A percentile compares a stretch with the other conserved stretches of the same genome.
Conservation (phyloP, 2,329 filamentous ascomycete genomes). For the Teratosphaeriaceae sp. region DNA sequence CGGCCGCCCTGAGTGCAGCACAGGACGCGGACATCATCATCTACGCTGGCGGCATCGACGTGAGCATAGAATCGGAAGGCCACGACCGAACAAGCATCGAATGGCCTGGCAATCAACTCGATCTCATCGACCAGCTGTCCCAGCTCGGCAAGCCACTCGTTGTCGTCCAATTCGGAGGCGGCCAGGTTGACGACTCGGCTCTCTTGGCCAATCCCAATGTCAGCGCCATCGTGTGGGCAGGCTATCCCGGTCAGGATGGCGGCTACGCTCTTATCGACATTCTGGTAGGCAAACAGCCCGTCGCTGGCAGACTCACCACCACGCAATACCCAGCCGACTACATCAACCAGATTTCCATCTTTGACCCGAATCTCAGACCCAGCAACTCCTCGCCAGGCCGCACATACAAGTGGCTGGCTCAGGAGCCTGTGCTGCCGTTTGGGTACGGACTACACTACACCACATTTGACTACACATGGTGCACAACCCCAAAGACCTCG, state of each 20-base stretch:
- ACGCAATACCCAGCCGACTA: constrained; percentile 34
- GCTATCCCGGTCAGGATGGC: constrained; percentile 39
- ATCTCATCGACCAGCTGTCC: constrained; percentile 33
- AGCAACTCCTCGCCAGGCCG: constrained; percentile 31
- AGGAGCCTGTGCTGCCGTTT: constrained; percentile 35
- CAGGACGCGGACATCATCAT: constrained; percentile 16
- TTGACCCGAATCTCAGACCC: constrained; percentile 31
- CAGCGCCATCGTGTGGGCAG: constrained; percentile 37
- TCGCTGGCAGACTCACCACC: constrained; percentile 35
- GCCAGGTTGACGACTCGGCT: constrained; percentile 37
- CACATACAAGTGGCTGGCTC: constrained; percentile 40
- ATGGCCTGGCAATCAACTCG: constrained; percentile 38
- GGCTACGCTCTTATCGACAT: constrained; percentile 37
- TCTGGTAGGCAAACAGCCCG: constrained; percentile 35
- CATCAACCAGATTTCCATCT: constrained; percentile 21
- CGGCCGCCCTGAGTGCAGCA: constrained; percentile 13
- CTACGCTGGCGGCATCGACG: constrained; percentile 27
- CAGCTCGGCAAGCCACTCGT: constrained; percentile 34
- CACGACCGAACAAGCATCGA: constrained; percentile 35
- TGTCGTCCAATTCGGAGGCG: constrained; percentile 37
- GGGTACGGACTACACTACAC: constrained; percentile 41
- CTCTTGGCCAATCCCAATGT: constrained; percentile 35
- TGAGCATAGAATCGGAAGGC: constrained; percentile 36
- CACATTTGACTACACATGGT: constrained; percentile 26
- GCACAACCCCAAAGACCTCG: constrained; percentile 9